Base-by-base conservation (phyloP, 129 eudicot species). In the Flaveria bidentis region DNA sequence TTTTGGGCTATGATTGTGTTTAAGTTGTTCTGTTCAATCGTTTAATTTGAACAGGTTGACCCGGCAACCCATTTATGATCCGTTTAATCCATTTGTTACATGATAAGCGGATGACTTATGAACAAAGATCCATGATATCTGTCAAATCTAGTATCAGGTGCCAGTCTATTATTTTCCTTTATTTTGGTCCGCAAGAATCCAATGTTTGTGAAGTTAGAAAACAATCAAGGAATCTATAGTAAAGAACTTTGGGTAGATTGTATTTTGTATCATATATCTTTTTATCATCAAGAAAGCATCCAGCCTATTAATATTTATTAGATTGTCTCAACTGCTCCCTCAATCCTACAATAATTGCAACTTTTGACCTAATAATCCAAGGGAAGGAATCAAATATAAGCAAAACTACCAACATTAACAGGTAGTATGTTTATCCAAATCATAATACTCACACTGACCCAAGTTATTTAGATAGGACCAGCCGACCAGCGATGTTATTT, bases 281-380 rank as follows among this genome's bases (percentile, higher is more conserved):
- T 58, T 11, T 41, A 28, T 63, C 8, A 25, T 62, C 17, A 46
- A 46, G 71, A 75, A 62, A 61, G 20, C 57, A 23, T 62, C 71
- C 60, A 45, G 62, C 45, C 69, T 58, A 20, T 61, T 62, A 62
- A 26, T 46, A 25, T 45, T 56, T 9, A 61, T 61, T 60, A 61
- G 78, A 26, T 30, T 45, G 46, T 62, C 6, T 26, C 71, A 60
- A 60, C 71, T 62, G 44, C 72, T 50, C 52, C 72, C 23, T 16
- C 64, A 23, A 51, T 30, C 73, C 42, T 52, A 20, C 25, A 64
- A 65, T 33, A 64, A 76, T 64, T 64, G 65, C 53, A 65, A 49
- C 65, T 33, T 75, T 76, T 76, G 80, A 49, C 73, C 73, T 14
- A 30, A 76, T 10, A 46, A 76, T 33, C n/a, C 41, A 28, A 30